Evolutionary conservation across 192 early-diverging fungal species (phyloP).

Genomic region (Coemansia javaensis): DNA sequence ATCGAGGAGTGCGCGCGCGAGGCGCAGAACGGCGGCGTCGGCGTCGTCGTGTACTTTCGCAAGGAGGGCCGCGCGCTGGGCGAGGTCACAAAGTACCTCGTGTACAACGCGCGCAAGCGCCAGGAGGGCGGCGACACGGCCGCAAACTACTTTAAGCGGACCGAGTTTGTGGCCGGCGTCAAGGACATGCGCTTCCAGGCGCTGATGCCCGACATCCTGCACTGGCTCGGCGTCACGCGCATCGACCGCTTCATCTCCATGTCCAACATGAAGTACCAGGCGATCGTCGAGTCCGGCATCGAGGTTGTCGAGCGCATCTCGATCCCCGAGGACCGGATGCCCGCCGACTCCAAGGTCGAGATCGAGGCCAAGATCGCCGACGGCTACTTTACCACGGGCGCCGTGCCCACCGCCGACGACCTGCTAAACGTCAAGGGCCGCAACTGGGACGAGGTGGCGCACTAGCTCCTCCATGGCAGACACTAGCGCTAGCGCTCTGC

Average conservation of each 20-base stretch:
- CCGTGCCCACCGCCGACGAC: constrained; percentile 54
- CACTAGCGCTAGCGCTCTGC: constrained; percentile 4
- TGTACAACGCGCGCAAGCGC: constrained; percentile 89
- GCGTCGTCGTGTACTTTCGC: constrained; percentile 93
- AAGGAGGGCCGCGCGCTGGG: constrained; percentile 93
- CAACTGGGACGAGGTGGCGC: constrained; percentile 67
- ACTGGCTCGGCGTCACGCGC: constrained; percentile 91
- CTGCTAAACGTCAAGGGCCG: constrained; percentile 73
- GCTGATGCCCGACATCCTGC: constrained; percentile 92
- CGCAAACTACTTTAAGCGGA: constrained; percentile 82
- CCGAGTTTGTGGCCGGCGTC: constrained; percentile 81
- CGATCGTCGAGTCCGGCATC: constrained; percentile 82
- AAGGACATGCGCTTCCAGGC: constrained; percentile 98
- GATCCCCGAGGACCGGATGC: constrained; percentile 85
- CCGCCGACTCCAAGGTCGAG: constrained; percentile 86
- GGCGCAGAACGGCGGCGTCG: constrained; percentile 87
- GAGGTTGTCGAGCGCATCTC: constrained; percentile 81
- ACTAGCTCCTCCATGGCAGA: constrained; percentile 2
- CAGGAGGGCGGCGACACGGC: constrained; percentile 85
- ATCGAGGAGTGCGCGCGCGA: constrained; percentile 86
- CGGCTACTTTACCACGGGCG: constrained; percentile 84
- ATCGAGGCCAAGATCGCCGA: constrained; percentile 96
- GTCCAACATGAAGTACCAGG: constrained; percentile 91
- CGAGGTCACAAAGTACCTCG: constrained; percentile 94
- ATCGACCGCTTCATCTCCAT: constrained; percentile 90